phyloP scores from a whole-genome alignment of 768 basidiomycete genomes.

The Baorangia bicolor region DNA sequence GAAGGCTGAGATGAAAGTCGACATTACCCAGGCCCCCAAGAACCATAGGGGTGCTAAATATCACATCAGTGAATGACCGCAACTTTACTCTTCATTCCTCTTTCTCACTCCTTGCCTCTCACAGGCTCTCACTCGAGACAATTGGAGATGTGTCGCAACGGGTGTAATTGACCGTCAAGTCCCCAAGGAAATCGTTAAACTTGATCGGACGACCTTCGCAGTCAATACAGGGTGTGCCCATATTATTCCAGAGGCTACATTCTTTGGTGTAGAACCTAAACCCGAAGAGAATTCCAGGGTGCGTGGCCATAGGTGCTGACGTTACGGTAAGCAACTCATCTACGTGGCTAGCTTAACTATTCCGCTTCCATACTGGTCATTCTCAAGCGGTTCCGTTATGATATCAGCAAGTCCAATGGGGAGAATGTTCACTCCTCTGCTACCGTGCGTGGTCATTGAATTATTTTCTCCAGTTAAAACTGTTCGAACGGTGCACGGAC shows the following conservation, averaged over 20 bases:
- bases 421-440: too few relatives aligned
- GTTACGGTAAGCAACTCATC: background rate
- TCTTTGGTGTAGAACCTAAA: background rate
- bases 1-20: too few relatives aligned
- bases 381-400: too few relatives aligned
- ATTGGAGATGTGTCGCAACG: too few relatives aligned
- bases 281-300: background rate
- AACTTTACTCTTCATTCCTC: background rate
- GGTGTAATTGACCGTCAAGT: slow-evolving; percentile 21
- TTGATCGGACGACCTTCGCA: background rate
- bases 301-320: background rate
- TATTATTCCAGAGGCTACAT: too few relatives aligned
- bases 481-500: background rate
- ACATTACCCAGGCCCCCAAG: slow-evolving; percentile 5
- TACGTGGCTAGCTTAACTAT: slow-evolving; percentile 4
- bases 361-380: background rate
- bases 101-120: background rate
- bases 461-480: background rate
- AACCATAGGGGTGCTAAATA: slow-evolving; percentile 6
- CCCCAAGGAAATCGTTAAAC: background rate
- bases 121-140: too few relatives aligned
- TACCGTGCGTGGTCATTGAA: too few relatives aligned
- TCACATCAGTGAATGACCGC: too few relatives aligned
- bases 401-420: too few relatives aligned
- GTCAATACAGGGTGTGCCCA: background rate